Evolutionary conservation across 306 rosid genomes (phyloP).

Genomic region (Rosa persica): DNA sequence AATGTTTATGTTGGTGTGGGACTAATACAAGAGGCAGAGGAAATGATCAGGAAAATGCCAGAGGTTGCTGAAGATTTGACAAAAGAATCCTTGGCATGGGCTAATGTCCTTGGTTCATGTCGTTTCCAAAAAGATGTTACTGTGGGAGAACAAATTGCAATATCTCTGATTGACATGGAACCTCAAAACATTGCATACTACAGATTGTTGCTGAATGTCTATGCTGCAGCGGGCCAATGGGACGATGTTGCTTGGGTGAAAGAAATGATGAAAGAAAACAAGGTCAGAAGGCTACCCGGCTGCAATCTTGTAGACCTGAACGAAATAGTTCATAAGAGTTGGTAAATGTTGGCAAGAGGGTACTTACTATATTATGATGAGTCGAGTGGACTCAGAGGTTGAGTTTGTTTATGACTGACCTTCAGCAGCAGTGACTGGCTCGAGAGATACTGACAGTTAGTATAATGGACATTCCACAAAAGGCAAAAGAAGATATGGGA

Average conservation of each 20-base stretch:
- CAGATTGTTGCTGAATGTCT: slow-evolving; percentile 56
- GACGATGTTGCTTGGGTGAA: slow-evolving; percentile 60
- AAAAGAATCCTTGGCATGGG: slow-evolving; percentile 49
- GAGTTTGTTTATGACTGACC: slow-evolving; percentile 23
- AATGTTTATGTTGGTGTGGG: slow-evolving; percentile 55
- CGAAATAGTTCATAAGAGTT: slow-evolving; percentile 56
- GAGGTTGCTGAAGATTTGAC: slow-evolving; percentile 36
- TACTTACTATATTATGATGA: slow-evolving; percentile 24
- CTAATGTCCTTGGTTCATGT: slow-evolving; percentile 50
- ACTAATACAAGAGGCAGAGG: slow-evolving; percentile 49
- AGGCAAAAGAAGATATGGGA: neutral
- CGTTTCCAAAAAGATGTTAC: slow-evolving; percentile 55
- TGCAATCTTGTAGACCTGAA: slow-evolving; percentile 68
- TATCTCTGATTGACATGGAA: slow-evolving; percentile 51
- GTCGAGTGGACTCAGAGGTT: slow-evolving; percentile 35
- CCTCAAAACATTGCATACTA: slow-evolving; percentile 56
- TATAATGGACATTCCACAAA: neutral
- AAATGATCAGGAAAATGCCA: slow-evolving; percentile 42
- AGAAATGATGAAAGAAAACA: slow-evolving; percentile 47
- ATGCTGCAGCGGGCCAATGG: slow-evolving; percentile 68
- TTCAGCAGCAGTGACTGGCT: neutral
- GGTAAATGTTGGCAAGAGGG: slow-evolving; percentile 31
- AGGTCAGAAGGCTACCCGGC: slow-evolving; percentile 48
- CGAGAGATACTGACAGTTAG: slow-evolving; percentile 12
- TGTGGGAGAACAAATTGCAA: slow-evolving; percentile 57